Conservation (phyloP, 805 yeast species). For the Zygotorulaspora chibaensis region DNA sequence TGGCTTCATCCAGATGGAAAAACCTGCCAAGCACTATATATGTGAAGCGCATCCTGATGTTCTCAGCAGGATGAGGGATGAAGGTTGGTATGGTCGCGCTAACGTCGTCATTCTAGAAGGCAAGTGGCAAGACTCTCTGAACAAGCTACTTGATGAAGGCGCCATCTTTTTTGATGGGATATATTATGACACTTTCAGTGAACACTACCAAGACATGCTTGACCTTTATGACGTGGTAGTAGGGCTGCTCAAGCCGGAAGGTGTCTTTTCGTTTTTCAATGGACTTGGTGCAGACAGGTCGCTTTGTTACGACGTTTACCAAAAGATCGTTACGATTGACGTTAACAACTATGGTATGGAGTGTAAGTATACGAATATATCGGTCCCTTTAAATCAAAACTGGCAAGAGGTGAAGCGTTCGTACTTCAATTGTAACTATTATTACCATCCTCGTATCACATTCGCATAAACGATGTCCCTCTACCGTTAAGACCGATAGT, state of each 20-base stretch:
- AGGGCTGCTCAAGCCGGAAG: slow-evolving; percentile 76
- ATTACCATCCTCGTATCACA: slow-evolving; percentile 33
- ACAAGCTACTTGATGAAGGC: slow-evolving; percentile 56
- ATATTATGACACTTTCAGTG: slow-evolving; percentile 91
- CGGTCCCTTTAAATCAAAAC: slow-evolving; percentile 26
- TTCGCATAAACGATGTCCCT: slow-evolving; percentile 14
- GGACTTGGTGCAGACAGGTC: slow-evolving; percentile 82
- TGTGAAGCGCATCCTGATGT: slow-evolving; percentile 96
- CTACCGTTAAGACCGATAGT: slow-evolving; percentile 6
- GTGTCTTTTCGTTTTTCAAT: slow-evolving; percentile 85
- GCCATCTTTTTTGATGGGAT: slow-evolving; percentile 78
- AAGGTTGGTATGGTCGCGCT: slow-evolving; percentile 78
- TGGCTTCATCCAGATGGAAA: slow-evolving; percentile 54
- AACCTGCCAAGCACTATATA: slow-evolving; percentile 63
- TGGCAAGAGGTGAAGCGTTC: slow-evolving; percentile 36
- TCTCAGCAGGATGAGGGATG: slow-evolving; percentile 54
- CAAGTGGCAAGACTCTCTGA: slow-evolving; percentile 86
- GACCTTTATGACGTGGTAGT: slow-evolving; percentile 77
- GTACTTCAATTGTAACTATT: slow-evolving; percentile 33
- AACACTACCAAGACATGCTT: slow-evolving; percentile 84
- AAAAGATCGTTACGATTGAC: slow-evolving; percentile 74
- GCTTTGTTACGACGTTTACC: slow-evolving; percentile 78
- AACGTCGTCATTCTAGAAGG: slow-evolving; percentile 77
- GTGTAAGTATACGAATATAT: slow-evolving; percentile 45
- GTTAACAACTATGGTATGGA: slow-evolving; percentile 71